Conservation (phyloP, 257 asterid species). For the Salvia rosmarinus region DNA sequence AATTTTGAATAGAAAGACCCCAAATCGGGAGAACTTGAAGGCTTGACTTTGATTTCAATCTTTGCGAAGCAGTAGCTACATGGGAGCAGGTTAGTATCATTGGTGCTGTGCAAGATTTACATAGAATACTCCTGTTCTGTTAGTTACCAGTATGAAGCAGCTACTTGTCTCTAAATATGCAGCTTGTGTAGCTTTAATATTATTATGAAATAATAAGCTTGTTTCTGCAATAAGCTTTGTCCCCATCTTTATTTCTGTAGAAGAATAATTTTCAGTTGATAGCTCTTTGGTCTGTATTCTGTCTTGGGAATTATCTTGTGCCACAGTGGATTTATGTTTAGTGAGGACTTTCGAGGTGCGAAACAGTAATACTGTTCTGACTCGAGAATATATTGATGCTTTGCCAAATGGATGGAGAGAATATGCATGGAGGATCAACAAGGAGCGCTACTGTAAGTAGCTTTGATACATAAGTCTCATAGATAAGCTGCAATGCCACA, state of each 20-base stretch:
- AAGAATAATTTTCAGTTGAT: conserved; percentile 1
- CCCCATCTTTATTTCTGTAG: conserved; percentile 15
- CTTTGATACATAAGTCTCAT: conserved; percentile 2
- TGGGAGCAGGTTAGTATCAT: conserved; percentile 94
- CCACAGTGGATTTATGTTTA: conserved; percentile 64
- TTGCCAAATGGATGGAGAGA: conserved; percentile 98
- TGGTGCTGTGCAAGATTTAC: conserved; percentile 7
- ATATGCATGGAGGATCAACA: conserved; percentile 95
- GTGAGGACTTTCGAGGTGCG: conserved; percentile 93
- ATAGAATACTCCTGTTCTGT: background rate
- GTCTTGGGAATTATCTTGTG: conserved; percentile 37
- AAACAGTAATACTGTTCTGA: conserved; percentile 85
- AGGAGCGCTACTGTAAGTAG: conserved; percentile 84
- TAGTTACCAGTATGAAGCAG: conserved; percentile 12
- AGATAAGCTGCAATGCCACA: background rate
- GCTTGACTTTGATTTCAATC: conserved; percentile 63
- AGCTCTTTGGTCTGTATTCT: conserved; percentile 15
- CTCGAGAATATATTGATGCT: conserved; percentile 90
- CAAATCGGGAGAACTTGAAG: conserved; percentile 92
- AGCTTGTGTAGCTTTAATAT: conserved; percentile 17
- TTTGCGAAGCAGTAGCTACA: conserved; percentile 97
- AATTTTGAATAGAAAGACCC: conserved; percentile 79
- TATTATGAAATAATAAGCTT: background rate
- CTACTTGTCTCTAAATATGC: background rate
- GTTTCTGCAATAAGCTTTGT: conserved; percentile 10